These are phyloP conservation scores for Tolypocladium tropicale DNA, from an alignment of 2,329 filamentous ascomycete species.

Conservation along the genomic window DNA sequence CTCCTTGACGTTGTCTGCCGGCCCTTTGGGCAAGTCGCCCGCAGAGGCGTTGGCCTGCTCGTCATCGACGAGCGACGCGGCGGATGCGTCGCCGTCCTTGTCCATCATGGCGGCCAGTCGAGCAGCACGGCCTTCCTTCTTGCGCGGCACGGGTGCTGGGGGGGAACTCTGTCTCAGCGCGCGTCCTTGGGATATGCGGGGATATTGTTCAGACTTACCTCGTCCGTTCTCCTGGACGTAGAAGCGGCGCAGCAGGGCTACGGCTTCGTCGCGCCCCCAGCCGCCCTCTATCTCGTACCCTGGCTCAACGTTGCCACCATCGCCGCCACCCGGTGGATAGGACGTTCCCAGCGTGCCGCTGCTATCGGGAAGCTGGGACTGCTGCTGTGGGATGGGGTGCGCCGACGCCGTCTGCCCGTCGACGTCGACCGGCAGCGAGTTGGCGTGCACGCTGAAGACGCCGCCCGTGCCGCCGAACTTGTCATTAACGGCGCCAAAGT, in stretches of 20 bases:
- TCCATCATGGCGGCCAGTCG: conserved; percentile 42
- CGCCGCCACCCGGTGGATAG: conserved; percentile 29
- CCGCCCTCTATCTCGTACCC: conserved; percentile 79
- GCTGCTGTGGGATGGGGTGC: conserved; percentile 24
- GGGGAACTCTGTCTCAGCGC: conserved; percentile 4
- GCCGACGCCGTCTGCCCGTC: conserved; percentile 29
- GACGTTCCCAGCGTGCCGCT: conserved; percentile 25
- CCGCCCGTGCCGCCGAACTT: conserved; percentile 94
- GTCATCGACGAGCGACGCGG: background rate
- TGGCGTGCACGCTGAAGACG: conserved; percentile 74
- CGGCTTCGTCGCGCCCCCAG: conserved; percentile 83
- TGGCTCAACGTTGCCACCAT: conserved; percentile 62
- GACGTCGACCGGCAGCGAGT: conserved; percentile 32
- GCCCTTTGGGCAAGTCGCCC: background rate
- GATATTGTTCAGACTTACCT: conserved; percentile 38
- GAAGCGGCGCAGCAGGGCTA: conserved; percentile 83
- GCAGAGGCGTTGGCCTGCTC: background rate
- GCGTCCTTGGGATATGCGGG: background rate
- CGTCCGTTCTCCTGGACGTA: conserved; percentile 97
- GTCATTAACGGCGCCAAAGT: conserved; percentile 92
- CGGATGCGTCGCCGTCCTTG: conserved; percentile 18
- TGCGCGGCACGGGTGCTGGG: conserved; percentile 39
- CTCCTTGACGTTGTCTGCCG: background rate
- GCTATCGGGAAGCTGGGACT: conserved; percentile 24
- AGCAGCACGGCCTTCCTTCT: conserved; percentile 45